Percentiles rank a stretch among this genome's conserved stretches.
These are phyloP conservation scores for Aspergillus bombycis DNA, from an alignment of 2,329 filamentous ascomycete species.

Conservation along the genomic window DNA sequence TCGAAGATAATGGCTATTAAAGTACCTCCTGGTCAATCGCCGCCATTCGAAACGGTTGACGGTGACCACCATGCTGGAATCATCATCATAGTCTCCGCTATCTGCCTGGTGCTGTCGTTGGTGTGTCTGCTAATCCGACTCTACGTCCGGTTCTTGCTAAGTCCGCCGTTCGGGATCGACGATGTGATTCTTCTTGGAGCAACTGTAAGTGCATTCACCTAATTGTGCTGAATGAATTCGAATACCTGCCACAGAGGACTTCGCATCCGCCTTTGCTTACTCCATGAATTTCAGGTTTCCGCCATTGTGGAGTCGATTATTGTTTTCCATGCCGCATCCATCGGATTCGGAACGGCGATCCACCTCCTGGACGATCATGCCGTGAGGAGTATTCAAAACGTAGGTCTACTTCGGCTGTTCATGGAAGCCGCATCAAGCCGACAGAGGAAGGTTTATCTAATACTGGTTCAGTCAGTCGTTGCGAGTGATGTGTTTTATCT, in stretches of 20 bases:
- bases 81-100: slow-evolving; percentile 34
- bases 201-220: slow-evolving; percentile 17
- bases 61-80: slow-evolving; percentile 33
- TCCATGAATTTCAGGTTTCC: slow-evolving; percentile 14
- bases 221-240: too few relatives aligned
- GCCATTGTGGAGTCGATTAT: slow-evolving; percentile 24
- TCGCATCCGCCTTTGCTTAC: background rate
- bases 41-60: slow-evolving; percentile 30
- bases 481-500: slow-evolving; percentile 42
- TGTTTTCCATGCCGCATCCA: slow-evolving; percentile 22
- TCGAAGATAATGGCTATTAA: slow-evolving; percentile 12
- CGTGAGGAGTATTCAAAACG: slow-evolving; percentile 14
- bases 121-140: slow-evolving; percentile 30
- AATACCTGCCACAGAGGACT: background rate
- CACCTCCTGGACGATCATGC: slow-evolving; percentile 14
- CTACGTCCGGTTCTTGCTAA: slow-evolving; percentile 23
- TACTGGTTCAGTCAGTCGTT: slow-evolving; percentile 25
- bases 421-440: background rate
- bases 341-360: slow-evolving; percentile 26
- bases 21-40: slow-evolving; percentile 21
- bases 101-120: slow-evolving; percentile 31
- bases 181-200: slow-evolving; percentile 24
- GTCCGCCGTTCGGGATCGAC: slow-evolving; percentile 23
- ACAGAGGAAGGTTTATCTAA: background rate
- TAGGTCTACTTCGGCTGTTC: background rate